Base-by-base conservation (phyloP, 1,284 basidiomycete species). In the Boletus sp. region DNA sequence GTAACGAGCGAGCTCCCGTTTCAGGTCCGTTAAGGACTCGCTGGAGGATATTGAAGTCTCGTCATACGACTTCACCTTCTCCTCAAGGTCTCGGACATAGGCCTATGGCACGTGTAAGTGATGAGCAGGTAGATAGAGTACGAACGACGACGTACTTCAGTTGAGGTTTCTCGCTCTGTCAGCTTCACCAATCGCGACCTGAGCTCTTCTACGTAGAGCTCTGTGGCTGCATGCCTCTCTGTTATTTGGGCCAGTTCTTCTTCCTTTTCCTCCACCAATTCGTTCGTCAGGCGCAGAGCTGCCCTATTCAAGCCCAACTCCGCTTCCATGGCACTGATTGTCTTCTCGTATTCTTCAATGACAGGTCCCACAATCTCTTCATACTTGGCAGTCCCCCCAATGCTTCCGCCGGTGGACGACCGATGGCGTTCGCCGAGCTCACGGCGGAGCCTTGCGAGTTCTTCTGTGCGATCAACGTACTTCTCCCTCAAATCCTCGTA, bases 331-430 rank as follows among this genome's bases (percentile, higher is more conserved):
- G 92, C 87, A 39, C 86, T 84, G 56, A 99, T 94, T 1, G 94
- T 93, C 76, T 95, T 94, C 73, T 99, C 95, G 69, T 99, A 99
- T 72, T 98, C 95, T 67, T 95, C 88, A 49, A 99, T 97, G 59
- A 99, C 93, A 7, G 95, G 95, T 30, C 94, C 94, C 17, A 98
- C 94, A 49, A 96, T 95, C 66, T 94, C 90, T 61, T 96, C 91
- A 65, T 97, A 98, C 66, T 88, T 91, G 43, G 77, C 82, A 6
- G 84, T 83, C 30, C 79, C 83, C n/a, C 80, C 81, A 30, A 82
- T 61, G 33, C 80, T 78, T 17, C 86, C 83, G n/a, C 80, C 78
- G n/a, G 73, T 71, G 58, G 66, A 74, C 52, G 58, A 60, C 9
- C 86, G 76, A 55, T 85, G 82, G 60, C 74, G 80, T 61, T 88